Base-by-base conservation (phyloP, 805 yeast species). In the Spathaspora passalidarum region DNA sequence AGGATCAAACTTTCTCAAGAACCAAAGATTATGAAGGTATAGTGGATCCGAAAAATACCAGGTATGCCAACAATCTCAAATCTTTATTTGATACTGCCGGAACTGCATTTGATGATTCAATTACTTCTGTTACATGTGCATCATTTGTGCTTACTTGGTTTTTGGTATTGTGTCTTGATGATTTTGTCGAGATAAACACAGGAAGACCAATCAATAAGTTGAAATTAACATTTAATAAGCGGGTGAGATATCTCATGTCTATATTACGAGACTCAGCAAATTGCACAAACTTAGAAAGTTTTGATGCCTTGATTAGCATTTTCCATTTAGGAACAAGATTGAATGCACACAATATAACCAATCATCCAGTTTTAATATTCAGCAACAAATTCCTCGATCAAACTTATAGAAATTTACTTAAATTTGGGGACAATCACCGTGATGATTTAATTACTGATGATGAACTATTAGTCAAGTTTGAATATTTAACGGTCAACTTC, bases 311-410 rank as follows among this genome's bases (percentile, higher is more conserved):
- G 34, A 62, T 66, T 25, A 62, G 63, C 35, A 57, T 70, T 1
- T 68, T 64, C 45, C 63, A 65, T 47, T 53, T 72, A 38, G 72
- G 71, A 2, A 65, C 69, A 1, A 57, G 66, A 44, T 53, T 68
- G 20, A 45, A 55, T 5, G 40, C 42, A 19, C 42, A 56, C 22
- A 42, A 50, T 4, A 35, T 39, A 6, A 22, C n/a, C 13, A 48
- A 46, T 13, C 71, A 67, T 48, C 61, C 63, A 6, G 58, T 69
- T 2, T 56, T 57, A 35, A 54, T 47, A 32, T 72, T 71, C 45
- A 56, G 68, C 32, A 25, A 56, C 13, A 50, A 47, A n/a, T 56
- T 63, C 46, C 46, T 72, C 25, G 75, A 70, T 49, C 55, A 57
- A 18, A 65, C 66, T 4, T 62, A 57, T 49, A 54, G 49, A 2